A percentile compares a stretch with the other conserved stretches of the same genome.
Conservation (phyloP, 2,329 filamentous ascomycete genomes). For the Achaetomium macrosporum region DNA sequence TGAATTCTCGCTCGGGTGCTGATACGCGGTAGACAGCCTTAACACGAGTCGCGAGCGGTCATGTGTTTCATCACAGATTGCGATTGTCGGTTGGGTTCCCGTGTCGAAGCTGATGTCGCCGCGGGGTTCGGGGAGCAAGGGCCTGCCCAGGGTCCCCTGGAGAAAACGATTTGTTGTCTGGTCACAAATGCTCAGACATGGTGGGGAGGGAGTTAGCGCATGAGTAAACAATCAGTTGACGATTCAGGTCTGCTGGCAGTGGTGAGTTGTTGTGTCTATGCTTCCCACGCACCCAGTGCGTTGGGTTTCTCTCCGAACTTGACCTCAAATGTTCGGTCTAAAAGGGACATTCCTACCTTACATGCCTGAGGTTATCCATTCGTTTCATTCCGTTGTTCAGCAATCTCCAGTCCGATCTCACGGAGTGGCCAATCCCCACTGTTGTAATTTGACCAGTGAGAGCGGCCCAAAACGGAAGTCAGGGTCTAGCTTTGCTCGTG, state of each 20-base stretch:
- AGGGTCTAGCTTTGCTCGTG: constrained; percentile 17
- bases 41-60: too few relatives aligned
- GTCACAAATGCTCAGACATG: constrained; percentile 8
- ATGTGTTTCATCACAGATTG: too few relatives aligned
- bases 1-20: too few relatives aligned
- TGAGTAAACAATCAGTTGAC: constrained; percentile 22
- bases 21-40: too few relatives aligned
- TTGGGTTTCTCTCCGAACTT: neutral
- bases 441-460: constrained; percentile 20
- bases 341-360: neutral
- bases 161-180: constrained; percentile 7
- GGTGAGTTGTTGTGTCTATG: constrained; percentile 7
- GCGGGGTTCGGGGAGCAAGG: constrained; percentile 1
- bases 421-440: constrained; percentile 8
- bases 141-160: neutral
- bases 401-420: neutral
- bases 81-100: too few relatives aligned
- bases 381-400: too few relatives aligned
- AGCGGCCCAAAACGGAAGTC: constrained; percentile 21
- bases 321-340: neutral
- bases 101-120: neutral
- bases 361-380: neutral
- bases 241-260: constrained; percentile 1
- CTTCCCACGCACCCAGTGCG: constrained; percentile 9
- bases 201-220: constrained; percentile 20